Conservation (phyloP, 768 basidiomycete genomes). For the Panus rudis region DNA sequence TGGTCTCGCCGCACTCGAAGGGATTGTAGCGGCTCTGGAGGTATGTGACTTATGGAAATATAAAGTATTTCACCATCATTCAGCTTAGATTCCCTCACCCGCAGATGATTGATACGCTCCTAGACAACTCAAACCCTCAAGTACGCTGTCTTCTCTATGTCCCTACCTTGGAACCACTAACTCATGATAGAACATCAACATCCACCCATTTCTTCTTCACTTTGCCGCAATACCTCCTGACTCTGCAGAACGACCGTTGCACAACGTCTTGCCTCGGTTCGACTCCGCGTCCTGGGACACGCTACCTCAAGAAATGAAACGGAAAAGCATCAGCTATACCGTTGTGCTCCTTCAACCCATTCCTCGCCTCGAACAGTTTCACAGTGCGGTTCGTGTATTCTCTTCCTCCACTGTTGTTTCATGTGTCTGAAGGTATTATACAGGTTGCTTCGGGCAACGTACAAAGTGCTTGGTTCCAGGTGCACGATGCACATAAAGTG, state of each 20-base stretch:
- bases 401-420: conserved; percentile 2
- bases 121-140: conserved; percentile 9
- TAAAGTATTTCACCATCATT: neutral
- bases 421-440: conserved; percentile 1
- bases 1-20: conserved; percentile 68
- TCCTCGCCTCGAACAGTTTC: conserved; percentile 44
- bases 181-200: neutral
- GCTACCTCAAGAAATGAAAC: conserved; percentile 53
- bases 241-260: conserved; percentile 42
- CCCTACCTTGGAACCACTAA: neutral
- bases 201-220: conserved; percentile 48
- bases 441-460: conserved; percentile 29
- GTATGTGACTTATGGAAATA: conserved; percentile 33
- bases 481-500: conserved; percentile 38
- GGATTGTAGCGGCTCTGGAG: conserved; percentile 63
- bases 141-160: conserved; percentile 11
- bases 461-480: conserved; percentile 51
- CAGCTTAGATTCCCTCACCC: conserved; percentile 8
- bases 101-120: conserved; percentile 35
- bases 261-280: conserved; percentile 32
- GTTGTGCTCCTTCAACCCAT: conserved; percentile 41
- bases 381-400: conserved; percentile 34
- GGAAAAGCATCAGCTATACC: conserved; percentile 52
- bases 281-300: conserved; percentile 47
- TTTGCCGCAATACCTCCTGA: conserved; percentile 55